Conservation (phyloP, 257 asterid genomes). For the Primulina tabacum region DNA sequence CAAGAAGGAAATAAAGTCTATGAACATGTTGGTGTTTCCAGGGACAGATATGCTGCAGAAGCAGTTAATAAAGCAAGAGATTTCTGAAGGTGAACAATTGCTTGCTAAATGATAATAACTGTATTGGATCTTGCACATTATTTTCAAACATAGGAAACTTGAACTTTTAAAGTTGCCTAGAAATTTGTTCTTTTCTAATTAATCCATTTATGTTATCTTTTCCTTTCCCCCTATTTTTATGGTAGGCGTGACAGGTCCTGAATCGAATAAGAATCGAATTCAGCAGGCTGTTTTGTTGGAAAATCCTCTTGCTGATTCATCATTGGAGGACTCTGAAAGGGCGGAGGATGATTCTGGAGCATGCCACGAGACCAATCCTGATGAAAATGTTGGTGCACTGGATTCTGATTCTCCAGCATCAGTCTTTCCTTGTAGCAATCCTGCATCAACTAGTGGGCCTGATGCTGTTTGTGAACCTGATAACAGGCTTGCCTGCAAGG, state of each 20-base stretch:
- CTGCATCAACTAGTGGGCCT: conserved; percentile 21
- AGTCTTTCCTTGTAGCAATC: conserved; percentile 16
- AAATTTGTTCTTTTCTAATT: neutral
- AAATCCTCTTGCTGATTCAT: conserved; percentile 37
- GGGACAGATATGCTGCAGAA: conserved; percentile 91
- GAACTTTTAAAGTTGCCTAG: neutral
- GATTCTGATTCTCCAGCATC: conserved; percentile 24
- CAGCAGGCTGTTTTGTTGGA: conserved; percentile 32
- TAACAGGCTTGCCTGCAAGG: conserved; percentile 6
- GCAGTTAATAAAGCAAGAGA: conserved; percentile 43
- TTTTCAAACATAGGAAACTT: neutral
- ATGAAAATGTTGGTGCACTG: conserved; percentile 25
- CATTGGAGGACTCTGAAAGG: conserved; percentile 27
- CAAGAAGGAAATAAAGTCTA: conserved; percentile 58
- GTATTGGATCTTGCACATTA: neutral
- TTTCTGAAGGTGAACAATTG: conserved; percentile 43
- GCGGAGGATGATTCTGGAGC: conserved; percentile 23
- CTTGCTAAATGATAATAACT: neutral
- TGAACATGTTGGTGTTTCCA: conserved; percentile 87
- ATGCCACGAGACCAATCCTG: conserved; percentile 14
- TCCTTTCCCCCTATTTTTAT: conserved; percentile 20
- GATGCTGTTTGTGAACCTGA: conserved; percentile 25
- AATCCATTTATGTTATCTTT: neutral
- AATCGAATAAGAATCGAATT: conserved; percentile 28
- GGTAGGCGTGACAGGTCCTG: conserved; percentile 35